Percentiles rank a stretch among this genome's conserved stretches.
Conservation (phyloP, 139 green algal genomes). For the Deuterostichococcus epilithicus region DNA sequence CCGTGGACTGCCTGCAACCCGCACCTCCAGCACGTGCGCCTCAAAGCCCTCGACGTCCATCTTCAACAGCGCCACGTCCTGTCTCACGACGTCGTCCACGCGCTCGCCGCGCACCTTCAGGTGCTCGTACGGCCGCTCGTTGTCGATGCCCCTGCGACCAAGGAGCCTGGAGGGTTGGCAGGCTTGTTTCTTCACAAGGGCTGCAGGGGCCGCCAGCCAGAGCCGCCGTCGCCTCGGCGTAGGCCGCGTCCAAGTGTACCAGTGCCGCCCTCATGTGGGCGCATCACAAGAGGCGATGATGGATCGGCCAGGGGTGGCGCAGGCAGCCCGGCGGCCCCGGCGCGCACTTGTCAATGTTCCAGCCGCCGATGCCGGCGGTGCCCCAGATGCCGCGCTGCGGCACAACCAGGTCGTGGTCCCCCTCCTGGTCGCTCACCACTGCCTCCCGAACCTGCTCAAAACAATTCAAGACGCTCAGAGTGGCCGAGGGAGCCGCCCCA, state of each 20-base stretch:
- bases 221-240: too few relatives aligned
- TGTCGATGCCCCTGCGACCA: slow-evolving; percentile 26
- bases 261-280: too few relatives aligned
- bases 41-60: slow-evolving; percentile 76
- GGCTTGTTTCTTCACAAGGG: too few relatives aligned
- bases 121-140: slow-evolving; percentile 30
- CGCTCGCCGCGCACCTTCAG: slow-evolving; percentile 29
- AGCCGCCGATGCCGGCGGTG: slow-evolving; percentile 55
- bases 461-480: too few relatives aligned
- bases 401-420: slow-evolving; percentile 33
- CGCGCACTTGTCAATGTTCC: slow-evolving; percentile 59
- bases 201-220: too few relatives aligned
- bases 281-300: too few relatives aligned
- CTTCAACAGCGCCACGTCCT: slow-evolving; percentile 48
- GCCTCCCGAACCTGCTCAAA: slow-evolving; percentile 17
- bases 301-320: too few relatives aligned
- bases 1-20: neutral
- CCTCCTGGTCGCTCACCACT: slow-evolving; percentile 22
- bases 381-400: slow-evolving; percentile 63
- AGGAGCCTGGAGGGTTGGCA: too few relatives aligned
- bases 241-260: too few relatives aligned
- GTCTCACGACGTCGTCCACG: slow-evolving; percentile 30
- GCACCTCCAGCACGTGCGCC: slow-evolving; percentile 34
- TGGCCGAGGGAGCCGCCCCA: too few relatives aligned
- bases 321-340: too few relatives aligned